Evolutionary conservation across 164 flowering plant genomes (phyloP), one percentile per base, ranked within the genome.

Genomic region (Taxillus chinensis): DNA sequence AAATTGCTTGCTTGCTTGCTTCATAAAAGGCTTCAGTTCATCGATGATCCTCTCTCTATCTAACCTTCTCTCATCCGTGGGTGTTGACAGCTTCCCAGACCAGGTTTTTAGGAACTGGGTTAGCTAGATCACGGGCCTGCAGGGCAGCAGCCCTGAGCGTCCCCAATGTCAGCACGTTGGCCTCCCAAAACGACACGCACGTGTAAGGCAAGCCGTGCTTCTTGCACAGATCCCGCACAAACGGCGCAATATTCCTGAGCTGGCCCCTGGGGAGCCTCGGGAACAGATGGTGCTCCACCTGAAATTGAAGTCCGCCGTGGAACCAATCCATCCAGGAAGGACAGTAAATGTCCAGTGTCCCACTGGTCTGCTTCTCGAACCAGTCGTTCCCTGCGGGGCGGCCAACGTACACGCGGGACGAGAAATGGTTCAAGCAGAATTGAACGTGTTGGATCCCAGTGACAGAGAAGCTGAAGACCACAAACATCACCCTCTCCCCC

Each of bases 21-120:
- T 27, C 27, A 27, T 27, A 27, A 27, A 27, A 27, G 0, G 27
- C 27, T 27, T 27, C 27, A 27, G 27, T 27, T 27, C 27, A 27
- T 2, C 27, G 27, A 27, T 2, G 27, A 27, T 0, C 27, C 27
- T 27, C 27, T 27, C 27, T 27, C 27, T 27, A 27, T 27, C 27
- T 27, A 27, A 2, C 27, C 27, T 27, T 27, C 27, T 50, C 59
- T 79, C 75, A 80, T 38, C 84, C 84, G 67, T 74, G 77, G 38
- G 84, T 78, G 55, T 80, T 74, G 3, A 80, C 78, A 53, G 84
- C 84, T 68, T 80, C 84, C 84, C 84, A 80, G 0, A 80, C 74
- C 13, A 80, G 40, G 41, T 80, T 80, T 71, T 60, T 80, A 0
- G 79, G 81, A 37, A 75, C 73, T 0, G 81, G 79, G 8, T 62